Conservation (phyloP, 306 rosid genomes). For the Adenanthera pavonina region DNA sequence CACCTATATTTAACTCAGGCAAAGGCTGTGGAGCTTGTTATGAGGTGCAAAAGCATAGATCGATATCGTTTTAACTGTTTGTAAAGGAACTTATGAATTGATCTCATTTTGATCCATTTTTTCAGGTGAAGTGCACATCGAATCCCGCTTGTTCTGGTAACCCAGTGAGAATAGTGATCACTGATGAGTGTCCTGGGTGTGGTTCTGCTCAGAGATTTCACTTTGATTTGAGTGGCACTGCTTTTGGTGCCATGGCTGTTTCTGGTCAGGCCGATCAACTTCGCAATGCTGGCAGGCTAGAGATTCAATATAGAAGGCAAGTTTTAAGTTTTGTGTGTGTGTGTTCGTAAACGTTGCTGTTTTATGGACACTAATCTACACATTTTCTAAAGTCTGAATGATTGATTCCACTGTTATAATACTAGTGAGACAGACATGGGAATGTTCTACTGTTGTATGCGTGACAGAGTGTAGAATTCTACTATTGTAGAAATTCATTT, state of each 20-base stretch:
- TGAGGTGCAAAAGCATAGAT: constrained; percentile 48
- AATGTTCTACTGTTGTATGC: background rate
- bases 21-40: constrained; percentile 88
- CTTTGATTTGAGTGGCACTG: constrained; percentile 83
- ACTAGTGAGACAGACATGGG: background rate
- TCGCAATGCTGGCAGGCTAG: constrained; percentile 59
- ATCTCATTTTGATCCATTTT: background rate
- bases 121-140: constrained; percentile 71
- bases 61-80: background rate
- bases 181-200: constrained; percentile 77
- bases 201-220: constrained; percentile 54
- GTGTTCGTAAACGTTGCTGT: background rate
- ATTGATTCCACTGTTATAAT: background rate
- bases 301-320: constrained; percentile 69
- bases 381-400: background rate
- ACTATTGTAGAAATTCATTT: background rate
- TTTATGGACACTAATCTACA: background rate
- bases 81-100: background rate
- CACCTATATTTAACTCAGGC: constrained; percentile 62
- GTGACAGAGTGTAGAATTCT: background rate
- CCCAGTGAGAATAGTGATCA: constrained; percentile 64
- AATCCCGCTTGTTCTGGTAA: constrained; percentile 64
- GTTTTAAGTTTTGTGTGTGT: background rate
- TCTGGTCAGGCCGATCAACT: constrained; percentile 54
- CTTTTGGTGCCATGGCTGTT: constrained; percentile 88